Base-by-base conservation (phyloP, 805 yeast genomes). In the Candida ovalis region DNA sequence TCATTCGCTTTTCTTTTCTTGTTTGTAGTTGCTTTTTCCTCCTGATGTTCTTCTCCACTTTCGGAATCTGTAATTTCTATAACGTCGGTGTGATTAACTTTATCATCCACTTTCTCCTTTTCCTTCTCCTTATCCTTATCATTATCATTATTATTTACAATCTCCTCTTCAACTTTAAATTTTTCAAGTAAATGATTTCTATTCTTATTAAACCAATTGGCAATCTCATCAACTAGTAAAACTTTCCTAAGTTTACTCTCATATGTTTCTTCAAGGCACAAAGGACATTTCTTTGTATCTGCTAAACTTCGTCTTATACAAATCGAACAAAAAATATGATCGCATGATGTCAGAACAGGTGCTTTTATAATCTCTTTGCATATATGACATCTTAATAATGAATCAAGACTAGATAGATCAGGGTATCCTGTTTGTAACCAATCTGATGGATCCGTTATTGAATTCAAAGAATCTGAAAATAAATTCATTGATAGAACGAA, bases 251-350 rank as follows among this genome's bases (percentile, higher is more conserved):
- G 66, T 54, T 78, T 77, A 43, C 91, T 81, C 51, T 87, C 91
- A 59, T 81, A 78, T 27, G 84, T 77, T 55, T 83, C 87, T 23
- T 77, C 73, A 22, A 84, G 75, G 63, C 97, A 91, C 44, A 87
- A 67, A 0, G 97, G 97, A 60, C 97, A 91, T 49, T 75, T 70
- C 18, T 77, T 75, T 27, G 77, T 78, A 35, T 66, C 66, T n/a
- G 80, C 69, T 36, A 91, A 67, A 53, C 84, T 80, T 52, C 85
- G 78, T 49, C 96, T 73, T 25, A 91, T 86, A 63, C 98, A 91
- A 13, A 82, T 74, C 0, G 96, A 88, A 66, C 98, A 91, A 63
- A 89, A 91, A 0, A 91, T 83, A 64, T 91, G 97, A 33, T 87
- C 84, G 70, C 98, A 91, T 2, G 84, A 77, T 0, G 97, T 87